Evolutionary conservation across 2,329 filamentous ascomycete species (phyloP), one percentile per base, ranked within the genome.

Genomic region (Aspergillaceae sp.): DNA sequence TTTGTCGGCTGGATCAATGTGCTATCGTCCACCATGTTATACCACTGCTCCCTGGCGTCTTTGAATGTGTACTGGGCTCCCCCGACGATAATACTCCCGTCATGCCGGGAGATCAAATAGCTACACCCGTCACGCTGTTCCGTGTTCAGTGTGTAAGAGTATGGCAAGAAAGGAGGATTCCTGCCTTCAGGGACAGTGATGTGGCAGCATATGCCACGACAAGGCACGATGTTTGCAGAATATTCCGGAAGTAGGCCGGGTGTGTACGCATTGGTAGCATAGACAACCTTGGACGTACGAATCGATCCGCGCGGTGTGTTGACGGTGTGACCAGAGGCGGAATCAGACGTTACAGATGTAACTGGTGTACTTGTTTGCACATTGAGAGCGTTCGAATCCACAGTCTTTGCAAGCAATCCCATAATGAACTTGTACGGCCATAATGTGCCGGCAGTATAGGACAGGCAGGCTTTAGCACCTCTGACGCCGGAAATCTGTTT

Each of bases 241-340:
- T 94, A 84, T 32, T 71, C 62, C 0, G 87, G 86, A 1, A 94
- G 69, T 5, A 95, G 73, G 48, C 83, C 77, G 1, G 85, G 87
- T 0, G 87, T 89, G 64, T 94, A 94, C 3, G 75, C 90, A 60
- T 95, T 95, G 1, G 87, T 91, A 4, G 87, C 85, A 19, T 94
- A 77, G 11, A 95, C 74, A 26, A 94, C 79, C 32, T 80, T 76
- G 2, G 70, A 66, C 0, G 87, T 74, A 0, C 64, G 64, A 48
- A 94, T 76, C 41, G 66, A 71, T 28, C 89, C 89, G 27, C 87
- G 79, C 0, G 75, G 65, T 0, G 62, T 65, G 1, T 86, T 89
- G 45, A 66, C 40, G 4, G 48, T 42, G 78, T 74, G 4, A 83
- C 68, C 1, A 71, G 72, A 84, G 5, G n/a, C 59, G 56, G n/a